Evolutionary conservation across 805 yeast genomes (phyloP).

Genomic region (Torulaspora maleeae): DNA sequence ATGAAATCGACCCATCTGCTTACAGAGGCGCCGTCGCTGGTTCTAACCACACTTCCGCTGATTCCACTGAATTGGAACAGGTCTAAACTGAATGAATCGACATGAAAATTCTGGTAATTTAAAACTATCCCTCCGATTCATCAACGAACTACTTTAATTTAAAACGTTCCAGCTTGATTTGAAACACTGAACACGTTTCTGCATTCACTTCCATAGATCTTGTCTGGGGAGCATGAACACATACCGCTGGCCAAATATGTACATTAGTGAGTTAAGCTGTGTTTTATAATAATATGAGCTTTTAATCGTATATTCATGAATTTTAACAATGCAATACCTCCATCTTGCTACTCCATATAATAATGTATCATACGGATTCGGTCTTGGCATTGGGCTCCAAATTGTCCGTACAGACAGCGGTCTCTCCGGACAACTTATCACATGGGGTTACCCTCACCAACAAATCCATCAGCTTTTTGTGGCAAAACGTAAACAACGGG

Average conservation of each 20-base stretch:
- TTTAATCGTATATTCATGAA: neutral
- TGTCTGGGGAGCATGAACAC: neutral
- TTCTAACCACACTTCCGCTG: slow-evolving; percentile 15
- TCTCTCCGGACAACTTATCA: no score
- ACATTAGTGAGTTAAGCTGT: neutral
- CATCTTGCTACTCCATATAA: no score
- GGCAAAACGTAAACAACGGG: slow-evolving; percentile 25
- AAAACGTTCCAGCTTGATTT: no score
- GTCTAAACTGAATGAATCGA: slow-evolving; percentile 2
- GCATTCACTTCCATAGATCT: neutral
- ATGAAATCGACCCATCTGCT: slow-evolving; percentile 58
- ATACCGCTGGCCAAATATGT: neutral
- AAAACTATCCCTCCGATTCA: neutral
- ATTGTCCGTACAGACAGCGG: no score
- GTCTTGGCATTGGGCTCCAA: neutral
- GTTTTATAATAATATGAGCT: neutral
- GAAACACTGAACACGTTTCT: neutral
- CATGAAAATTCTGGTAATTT: neutral
- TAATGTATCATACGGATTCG: no score
- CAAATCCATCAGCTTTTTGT: slow-evolving; percentile 11
- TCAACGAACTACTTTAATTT: neutral
- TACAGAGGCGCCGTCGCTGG: slow-evolving; percentile 21
- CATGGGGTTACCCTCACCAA: slow-evolving; percentile 1
- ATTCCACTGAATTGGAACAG: slow-evolving; percentile 12
- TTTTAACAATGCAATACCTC: neutral